phyloP scores from a whole-genome alignment of 108 stramenopile species.

The Conticribra weissflogii region DNA sequence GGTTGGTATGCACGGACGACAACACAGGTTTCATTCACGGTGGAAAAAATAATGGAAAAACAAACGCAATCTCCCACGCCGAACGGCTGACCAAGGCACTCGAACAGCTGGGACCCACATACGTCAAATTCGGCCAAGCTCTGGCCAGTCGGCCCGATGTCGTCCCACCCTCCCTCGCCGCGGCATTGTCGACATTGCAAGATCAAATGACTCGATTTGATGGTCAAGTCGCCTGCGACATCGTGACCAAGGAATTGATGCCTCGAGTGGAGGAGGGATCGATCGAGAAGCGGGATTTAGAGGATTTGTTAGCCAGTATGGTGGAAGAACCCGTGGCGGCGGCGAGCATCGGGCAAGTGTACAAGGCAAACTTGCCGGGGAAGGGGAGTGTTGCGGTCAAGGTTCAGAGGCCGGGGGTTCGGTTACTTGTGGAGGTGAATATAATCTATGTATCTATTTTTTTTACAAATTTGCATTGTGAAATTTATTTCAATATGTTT shows the following conservation, averaged over 20 bases:
- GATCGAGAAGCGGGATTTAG: conserved; percentile 14
- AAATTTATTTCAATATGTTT: background rate
- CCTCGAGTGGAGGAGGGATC: background rate
- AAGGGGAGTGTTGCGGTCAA: conserved; percentile 73
- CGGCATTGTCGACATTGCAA: conserved; percentile 59
- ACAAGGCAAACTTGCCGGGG: conserved; percentile 51
- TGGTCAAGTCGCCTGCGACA: conserved; percentile 47
- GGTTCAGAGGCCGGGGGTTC: conserved; percentile 67
- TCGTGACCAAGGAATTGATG: conserved; percentile 52
- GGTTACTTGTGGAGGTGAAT: conserved; percentile 46
- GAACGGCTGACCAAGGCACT: conserved; percentile 53
- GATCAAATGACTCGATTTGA: conserved; percentile 80
- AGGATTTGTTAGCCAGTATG: conserved; percentile 22
- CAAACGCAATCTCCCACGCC: conserved; percentile 45
- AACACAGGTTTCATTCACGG: too few species aligned
- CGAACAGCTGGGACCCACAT: conserved; percentile 74
- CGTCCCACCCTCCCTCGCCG: conserved; percentile 61
- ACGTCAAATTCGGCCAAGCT: conserved; percentile 83
- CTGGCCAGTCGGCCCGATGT: conserved; percentile 75
- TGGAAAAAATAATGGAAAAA: too few species aligned
- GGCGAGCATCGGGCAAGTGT: conserved; percentile 56
- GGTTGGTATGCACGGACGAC: too few species aligned
- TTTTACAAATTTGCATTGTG: background rate
- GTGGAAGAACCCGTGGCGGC: conserved; percentile 31
- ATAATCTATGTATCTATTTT: background rate